These are phyloP conservation scores for Fusarium sp. DNA, from an alignment of 2,329 filamentous ascomycete species.

Conservation along the genomic window DNA sequence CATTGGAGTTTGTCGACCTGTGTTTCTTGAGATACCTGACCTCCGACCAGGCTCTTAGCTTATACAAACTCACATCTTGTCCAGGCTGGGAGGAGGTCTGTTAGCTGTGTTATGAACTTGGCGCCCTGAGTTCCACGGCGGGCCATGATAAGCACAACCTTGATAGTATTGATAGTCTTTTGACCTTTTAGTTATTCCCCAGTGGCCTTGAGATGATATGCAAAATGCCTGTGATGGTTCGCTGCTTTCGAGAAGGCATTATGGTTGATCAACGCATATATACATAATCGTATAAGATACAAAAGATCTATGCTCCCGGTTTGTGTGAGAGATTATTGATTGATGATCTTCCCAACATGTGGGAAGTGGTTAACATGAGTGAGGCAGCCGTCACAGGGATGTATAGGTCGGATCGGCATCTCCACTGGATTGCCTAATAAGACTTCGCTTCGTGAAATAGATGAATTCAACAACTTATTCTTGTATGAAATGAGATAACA, in stretches of 20 bases:
- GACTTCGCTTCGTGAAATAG: background rate
- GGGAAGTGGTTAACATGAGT: background rate
- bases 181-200: conserved; percentile 27
- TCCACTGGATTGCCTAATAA: background rate
- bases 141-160: conserved; percentile 13
- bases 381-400: background rate
- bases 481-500: no score
- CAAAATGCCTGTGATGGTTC: conserved; percentile 41
- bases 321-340: background rate
- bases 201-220: conserved; percentile 29
- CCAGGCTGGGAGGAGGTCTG: conserved; percentile 29
- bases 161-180: conserved; percentile 26
- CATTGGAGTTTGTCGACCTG: conserved; percentile 36
- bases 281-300: background rate
- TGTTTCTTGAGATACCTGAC: conserved; percentile 24
- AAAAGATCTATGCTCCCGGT: background rate
- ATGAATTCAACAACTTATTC: background rate
- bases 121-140: conserved; percentile 51
- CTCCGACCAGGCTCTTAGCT: conserved; percentile 26
- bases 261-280: background rate
- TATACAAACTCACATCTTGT: conserved; percentile 31
- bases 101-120: conserved; percentile 49
- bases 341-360: background rate
- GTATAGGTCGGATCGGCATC: background rate
- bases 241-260: conserved; percentile 19